Base-by-base conservation (phyloP, 768 basidiomycete species). In the Postia placenta region DNA sequence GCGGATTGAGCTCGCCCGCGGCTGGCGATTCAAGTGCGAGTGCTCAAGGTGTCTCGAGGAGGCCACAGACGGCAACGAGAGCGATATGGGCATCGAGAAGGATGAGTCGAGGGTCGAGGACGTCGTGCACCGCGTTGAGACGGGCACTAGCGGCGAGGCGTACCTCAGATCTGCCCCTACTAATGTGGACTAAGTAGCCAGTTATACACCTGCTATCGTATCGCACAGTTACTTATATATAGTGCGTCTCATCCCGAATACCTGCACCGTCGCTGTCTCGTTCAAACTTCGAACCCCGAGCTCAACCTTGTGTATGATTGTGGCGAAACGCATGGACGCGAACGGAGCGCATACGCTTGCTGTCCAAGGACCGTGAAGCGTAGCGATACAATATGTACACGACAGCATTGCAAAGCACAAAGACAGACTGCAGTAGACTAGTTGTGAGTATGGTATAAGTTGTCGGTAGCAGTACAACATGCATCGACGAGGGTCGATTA, bases 11-110 rank as follows among this genome's bases (percentile, higher is more conserved):
- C 75, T 92, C 30, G 87, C 78, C 20, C 75, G 85, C 37, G 89
- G 90, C 27, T 92, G 90, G 90, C 73, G 75, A 49, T 90, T 92
- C 62, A 80, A 85, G 11, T 92, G 90, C 60, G 64, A 69, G 43
- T 92, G 90, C 62, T 65, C 72, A 47, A 75, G 79, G 38, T 92
- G 90, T 61, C 61, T 50, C 11, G 22, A 50, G 11, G 42, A 50
- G 19, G 51, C 44, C 45, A 37, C 45, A n/a, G 55, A 63, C 25
- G 48, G 50, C 12, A 54, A 57, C 43, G 62, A 63, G 48, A 30
- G 49, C 30, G 60, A 70, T 47, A 53, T 71, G 25, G 65, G 63
- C n/a, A 59, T 65, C 11, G 64, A 66, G 48, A 68, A 66, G 57
- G 83, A 85, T 59, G 76, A 75, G 55, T 81, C 80, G 20, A 71